Conservation (phyloP, 495 filamentous ascomycete species). For the Chaetomidium leptoderma region DNA sequence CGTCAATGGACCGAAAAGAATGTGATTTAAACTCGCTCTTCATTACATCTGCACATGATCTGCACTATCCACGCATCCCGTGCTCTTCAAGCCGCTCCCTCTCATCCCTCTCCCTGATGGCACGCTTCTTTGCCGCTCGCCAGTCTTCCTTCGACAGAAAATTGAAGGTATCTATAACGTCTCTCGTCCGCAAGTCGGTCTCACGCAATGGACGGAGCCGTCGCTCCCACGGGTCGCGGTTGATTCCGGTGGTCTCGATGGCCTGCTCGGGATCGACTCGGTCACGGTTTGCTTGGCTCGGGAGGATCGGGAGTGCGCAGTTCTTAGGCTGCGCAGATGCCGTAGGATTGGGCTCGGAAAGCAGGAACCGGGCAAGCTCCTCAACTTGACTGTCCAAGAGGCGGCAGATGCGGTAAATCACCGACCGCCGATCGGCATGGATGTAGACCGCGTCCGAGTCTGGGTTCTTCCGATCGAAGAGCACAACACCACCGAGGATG, state of each 20-base stretch:
- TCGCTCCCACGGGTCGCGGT: conserved; percentile 23
- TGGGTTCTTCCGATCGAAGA: not conserved
- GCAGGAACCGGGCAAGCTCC: conserved; percentile 17
- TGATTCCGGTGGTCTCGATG: conserved; percentile 18
- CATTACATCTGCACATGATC: no score
- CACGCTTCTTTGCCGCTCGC: no score
- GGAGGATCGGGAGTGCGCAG: conserved; percentile 16
- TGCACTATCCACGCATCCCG: no score
- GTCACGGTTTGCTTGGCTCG: conserved; percentile 5
- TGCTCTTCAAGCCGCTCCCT: no score
- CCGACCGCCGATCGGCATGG: conserved; percentile 12
- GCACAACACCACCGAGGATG: not conserved
- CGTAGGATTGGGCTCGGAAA: conserved; percentile 4
- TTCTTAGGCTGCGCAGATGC: not conserved
- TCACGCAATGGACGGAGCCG: not conserved
- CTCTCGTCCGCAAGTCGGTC: not conserved
- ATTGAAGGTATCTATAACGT: not conserved
- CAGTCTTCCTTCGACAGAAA: not conserved
- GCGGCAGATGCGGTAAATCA: conserved; percentile 22
- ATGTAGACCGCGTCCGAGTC: conserved; percentile 16
- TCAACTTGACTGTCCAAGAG: conserved; percentile 20
- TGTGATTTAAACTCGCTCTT: no score
- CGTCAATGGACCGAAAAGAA: no score
- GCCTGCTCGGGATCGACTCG: conserved; percentile 22
- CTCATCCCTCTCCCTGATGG: no score